A percentile compares a stretch with the other conserved stretches of the same genome.
These are phyloP conservation scores for Eleusine coracana DNA, from an alignment of 176 grass and related monocot genomes.

Conservation along the genomic window DNA sequence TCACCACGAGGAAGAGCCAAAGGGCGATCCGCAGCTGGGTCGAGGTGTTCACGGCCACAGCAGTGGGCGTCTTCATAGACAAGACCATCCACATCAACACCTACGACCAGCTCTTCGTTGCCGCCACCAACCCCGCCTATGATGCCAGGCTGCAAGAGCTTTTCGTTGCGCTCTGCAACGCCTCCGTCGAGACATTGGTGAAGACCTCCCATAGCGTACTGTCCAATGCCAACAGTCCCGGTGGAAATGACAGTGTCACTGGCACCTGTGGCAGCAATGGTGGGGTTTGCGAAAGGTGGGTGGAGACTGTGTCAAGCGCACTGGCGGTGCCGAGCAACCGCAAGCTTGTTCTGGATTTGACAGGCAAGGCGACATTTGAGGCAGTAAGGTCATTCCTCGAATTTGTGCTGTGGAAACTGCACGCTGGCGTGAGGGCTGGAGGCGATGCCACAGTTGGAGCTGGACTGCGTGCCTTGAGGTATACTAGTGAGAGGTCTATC, in stretches of 20 bases:
- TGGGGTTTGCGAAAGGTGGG: conserved; percentile 43
- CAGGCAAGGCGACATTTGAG: conserved; percentile 74
- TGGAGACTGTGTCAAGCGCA: conserved; percentile 50
- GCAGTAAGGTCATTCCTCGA: conserved; percentile 85
- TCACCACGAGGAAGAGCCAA: conserved; percentile 44
- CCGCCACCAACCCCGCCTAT: conserved; percentile 80
- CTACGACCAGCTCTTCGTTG: conserved; percentile 81
- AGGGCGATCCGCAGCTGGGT: conserved; percentile 59
- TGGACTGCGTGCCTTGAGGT: conserved; percentile 48
- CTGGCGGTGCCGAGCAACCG: conserved; percentile 61
- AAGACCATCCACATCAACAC: conserved; percentile 97
- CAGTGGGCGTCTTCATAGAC: conserved; percentile 80
- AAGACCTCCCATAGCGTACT: conserved; percentile 69
- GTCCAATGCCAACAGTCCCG: conserved; percentile 11
- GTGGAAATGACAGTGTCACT: background rate
- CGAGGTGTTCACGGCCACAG: conserved; percentile 66
- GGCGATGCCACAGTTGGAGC: conserved; percentile 41
- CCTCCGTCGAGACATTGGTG: conserved; percentile 67
- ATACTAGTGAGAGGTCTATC: conserved; percentile 64
- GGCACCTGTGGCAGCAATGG: background rate
- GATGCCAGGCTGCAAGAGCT: conserved; percentile 64
- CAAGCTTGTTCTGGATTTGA: conserved; percentile 71
- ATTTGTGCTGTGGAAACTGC: conserved; percentile 72
- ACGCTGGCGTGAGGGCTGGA: conserved; percentile 47
- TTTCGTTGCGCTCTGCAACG: conserved; percentile 63